Conservation (phyloP, 768 basidiomycete species). For the Macrolepiota dolichaula region DNA sequence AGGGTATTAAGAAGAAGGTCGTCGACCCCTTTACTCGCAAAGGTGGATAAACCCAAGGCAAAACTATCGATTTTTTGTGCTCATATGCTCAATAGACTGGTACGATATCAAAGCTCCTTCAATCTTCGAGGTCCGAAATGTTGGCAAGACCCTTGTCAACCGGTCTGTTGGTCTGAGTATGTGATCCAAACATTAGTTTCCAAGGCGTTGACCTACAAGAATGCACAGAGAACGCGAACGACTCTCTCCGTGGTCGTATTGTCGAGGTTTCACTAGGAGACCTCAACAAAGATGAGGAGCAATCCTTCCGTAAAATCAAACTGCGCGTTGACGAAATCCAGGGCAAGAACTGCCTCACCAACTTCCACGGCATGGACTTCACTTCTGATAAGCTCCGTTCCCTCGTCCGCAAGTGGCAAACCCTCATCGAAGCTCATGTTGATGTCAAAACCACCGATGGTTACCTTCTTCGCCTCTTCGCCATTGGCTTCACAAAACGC, state of each 20-base stretch:
- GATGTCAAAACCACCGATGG: constrained; percentile 99
- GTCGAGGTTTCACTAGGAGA: constrained; percentile 95
- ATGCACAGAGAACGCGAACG: constrained; percentile 89
- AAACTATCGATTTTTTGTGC: background rate
- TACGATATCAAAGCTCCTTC: constrained; percentile 99
- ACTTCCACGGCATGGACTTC: constrained; percentile 99
- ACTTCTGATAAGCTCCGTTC: constrained; percentile 99
- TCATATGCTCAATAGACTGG: constrained; percentile 70
- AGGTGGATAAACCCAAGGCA: constrained; percentile 45
- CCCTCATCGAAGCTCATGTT: constrained; percentile 97
- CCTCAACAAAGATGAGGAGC: constrained; percentile 99
- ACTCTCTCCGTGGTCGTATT: constrained; percentile 96
- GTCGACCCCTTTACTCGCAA: constrained; percentile 99
- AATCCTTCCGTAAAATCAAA: constrained; percentile 99
- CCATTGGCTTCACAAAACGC: constrained; percentile 98
- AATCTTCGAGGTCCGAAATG: constrained; percentile 93
- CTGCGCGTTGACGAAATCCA: constrained; percentile 94
- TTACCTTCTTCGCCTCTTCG: constrained; percentile 97
- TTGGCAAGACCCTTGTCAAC: constrained; percentile 99
- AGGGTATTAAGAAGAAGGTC: constrained; percentile 99
- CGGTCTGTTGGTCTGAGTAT: constrained; percentile 95
- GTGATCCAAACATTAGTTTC: constrained; percentile 30
- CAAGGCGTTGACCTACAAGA: constrained; percentile 2
- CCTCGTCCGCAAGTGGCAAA: constrained; percentile 99
- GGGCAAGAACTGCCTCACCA: constrained; percentile 99